Evolutionary conservation across 2,329 filamentous ascomycete species (phyloP).

Genomic region (Macroventuria anomochaeta): DNA sequence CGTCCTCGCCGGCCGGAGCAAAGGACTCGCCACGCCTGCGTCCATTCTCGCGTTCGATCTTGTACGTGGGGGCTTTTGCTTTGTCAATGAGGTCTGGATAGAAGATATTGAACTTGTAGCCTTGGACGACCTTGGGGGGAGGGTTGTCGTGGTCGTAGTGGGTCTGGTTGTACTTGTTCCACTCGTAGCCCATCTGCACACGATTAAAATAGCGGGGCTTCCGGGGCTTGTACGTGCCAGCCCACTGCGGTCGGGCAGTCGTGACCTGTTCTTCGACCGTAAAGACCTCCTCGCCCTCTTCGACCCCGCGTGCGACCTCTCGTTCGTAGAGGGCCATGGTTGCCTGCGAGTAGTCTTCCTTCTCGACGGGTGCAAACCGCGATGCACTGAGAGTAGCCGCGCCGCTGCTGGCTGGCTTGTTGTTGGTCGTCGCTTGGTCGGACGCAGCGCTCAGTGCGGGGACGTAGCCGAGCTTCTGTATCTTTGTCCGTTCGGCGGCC

Average conservation of each 20-base stretch:
- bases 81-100: slow-evolving; percentile 97
- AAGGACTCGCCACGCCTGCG: slow-evolving; percentile 89
- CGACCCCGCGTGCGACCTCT: slow-evolving; percentile 87
- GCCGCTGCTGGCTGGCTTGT: slow-evolving; percentile 46
- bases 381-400: slow-evolving; percentile 63
- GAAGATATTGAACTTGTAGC: slow-evolving; percentile 99
- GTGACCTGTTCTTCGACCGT: slow-evolving; percentile 84
- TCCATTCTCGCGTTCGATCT: slow-evolving; percentile 92
- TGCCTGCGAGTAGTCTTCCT: slow-evolving; percentile 83
- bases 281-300: slow-evolving; percentile 96
- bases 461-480: slow-evolving; percentile 71
- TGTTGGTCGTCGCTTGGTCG: slow-evolving; percentile 35
- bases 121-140: slow-evolving; percentile 96
- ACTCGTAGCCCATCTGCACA: slow-evolving; percentile 98
- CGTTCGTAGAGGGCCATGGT: slow-evolving; percentile 90
- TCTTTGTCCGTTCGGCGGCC: slow-evolving; percentile 64
- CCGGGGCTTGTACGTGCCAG: slow-evolving; percentile 81
- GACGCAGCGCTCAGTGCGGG: slow-evolving; percentile 59
- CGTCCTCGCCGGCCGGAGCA: slow-evolving; percentile 91
- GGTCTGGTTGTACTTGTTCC: slow-evolving; percentile 99
- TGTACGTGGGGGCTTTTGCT: slow-evolving; percentile 91
- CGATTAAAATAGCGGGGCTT: slow-evolving; percentile 98
- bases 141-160: slow-evolving; percentile 99
- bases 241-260: slow-evolving; percentile 74
- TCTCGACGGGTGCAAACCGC: slow-evolving; percentile 71